Percentiles rank a stretch among this genome's conserved stretches.
Evolutionary conservation across 169 alveolate genomes (phyloP).

Genomic region (Pseudocohnilembus persalinus): DNA sequence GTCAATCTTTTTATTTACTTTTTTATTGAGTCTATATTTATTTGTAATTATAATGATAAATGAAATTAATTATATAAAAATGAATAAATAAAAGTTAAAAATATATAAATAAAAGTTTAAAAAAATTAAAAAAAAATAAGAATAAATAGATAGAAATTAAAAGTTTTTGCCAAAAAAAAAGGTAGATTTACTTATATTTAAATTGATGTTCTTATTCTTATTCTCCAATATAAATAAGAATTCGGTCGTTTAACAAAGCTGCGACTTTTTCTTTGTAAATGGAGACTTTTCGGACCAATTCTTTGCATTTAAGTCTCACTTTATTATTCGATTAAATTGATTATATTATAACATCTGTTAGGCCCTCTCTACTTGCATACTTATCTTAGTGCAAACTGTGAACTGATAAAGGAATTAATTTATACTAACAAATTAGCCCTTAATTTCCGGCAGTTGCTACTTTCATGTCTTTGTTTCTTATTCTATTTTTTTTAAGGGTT

Average conservation of each 20-base stretch:
- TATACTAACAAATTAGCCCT: constrained; percentile 78
- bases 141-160: no score
- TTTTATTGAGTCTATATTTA: constrained; percentile 81
- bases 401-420: constrained; percentile 75
- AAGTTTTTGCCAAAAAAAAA: no score
- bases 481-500: constrained; percentile 22
- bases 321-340: constrained; percentile 85
- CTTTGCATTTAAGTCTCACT: constrained; percentile 88
- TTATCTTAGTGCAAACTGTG: constrained; percentile 89
- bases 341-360: constrained; percentile 89
- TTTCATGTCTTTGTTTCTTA: background rate
- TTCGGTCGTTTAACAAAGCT: constrained; percentile 85
- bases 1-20: constrained; percentile 83
- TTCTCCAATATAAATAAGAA: constrained; percentile 62
- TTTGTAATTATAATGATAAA: constrained; percentile 27
- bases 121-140: no score
- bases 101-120: no score
- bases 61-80: no score
- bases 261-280: constrained; percentile 92
- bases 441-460: constrained; percentile 77
- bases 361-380: constrained; percentile 86
- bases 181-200: no score
- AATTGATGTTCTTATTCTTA: constrained; percentile 30
- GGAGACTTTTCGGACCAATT: constrained; percentile 90
- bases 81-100: no score